Evolutionary conservation across 805 yeast genomes (phyloP).

Genomic region (Clavispora phyllophila): DNA sequence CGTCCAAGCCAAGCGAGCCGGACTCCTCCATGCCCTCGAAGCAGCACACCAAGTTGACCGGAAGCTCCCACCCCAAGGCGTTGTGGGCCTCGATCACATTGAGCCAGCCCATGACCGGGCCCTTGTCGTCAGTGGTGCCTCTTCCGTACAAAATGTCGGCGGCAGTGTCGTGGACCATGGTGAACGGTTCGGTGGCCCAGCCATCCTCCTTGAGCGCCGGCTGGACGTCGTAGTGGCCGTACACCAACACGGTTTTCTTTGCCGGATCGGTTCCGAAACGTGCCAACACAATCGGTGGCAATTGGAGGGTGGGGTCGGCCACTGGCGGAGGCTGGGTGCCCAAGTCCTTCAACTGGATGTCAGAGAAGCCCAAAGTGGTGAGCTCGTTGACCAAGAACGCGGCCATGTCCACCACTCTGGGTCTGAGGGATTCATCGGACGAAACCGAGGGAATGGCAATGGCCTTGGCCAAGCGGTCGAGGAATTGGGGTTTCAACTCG

Average conservation of each 20-base stretch:
- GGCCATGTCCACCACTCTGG: slow-evolving; percentile 86
- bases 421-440: slow-evolving; percentile 82
- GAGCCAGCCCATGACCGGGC: slow-evolving; percentile 97
- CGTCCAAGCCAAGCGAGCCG: slow-evolving; percentile 90
- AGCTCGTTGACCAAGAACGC: slow-evolving; percentile 71
- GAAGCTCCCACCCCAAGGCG: slow-evolving; percentile 78
- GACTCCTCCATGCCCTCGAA: slow-evolving; percentile 99
- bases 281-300: slow-evolving; percentile 95
- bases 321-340: slow-evolving; percentile 94
- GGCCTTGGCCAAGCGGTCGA: slow-evolving; percentile 71
- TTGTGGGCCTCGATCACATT: slow-evolving; percentile 88
- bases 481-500: slow-evolving; percentile 69
- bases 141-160: slow-evolving; percentile 78
- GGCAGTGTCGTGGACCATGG: slow-evolving; percentile 52
- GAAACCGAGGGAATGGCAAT: slow-evolving; percentile 94
- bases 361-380: slow-evolving; percentile 68
- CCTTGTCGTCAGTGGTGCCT: slow-evolving; percentile 97
- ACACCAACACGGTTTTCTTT: slow-evolving; percentile 85
- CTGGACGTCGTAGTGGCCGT: slow-evolving; percentile 98
- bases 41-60: slow-evolving; percentile 87
- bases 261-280: slow-evolving; percentile 75
- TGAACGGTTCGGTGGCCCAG: slow-evolving; percentile 92
- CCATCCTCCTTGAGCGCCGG: slow-evolving; percentile 93
- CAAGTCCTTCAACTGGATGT: slow-evolving; percentile 73
- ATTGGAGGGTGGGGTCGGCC: slow-evolving; percentile 54